Percentiles rank a stretch among this genome's conserved stretches.
phyloP scores from a whole-genome alignment of 768 basidiomycete species.

The Lyophyllum shimeji region DNA sequence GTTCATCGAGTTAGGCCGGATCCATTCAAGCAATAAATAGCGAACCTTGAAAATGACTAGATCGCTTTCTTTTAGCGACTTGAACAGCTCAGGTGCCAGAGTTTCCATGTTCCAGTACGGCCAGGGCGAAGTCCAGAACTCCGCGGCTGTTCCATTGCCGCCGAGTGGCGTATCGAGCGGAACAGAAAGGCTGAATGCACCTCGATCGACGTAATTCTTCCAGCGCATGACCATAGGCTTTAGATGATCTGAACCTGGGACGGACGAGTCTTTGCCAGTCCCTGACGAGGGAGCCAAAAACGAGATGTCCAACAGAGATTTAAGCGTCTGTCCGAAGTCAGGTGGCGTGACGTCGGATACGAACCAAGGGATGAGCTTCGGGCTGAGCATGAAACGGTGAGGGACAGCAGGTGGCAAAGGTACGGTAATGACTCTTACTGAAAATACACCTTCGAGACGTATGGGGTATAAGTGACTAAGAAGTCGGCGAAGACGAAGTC shows the following conservation, averaged over 20 bases:
- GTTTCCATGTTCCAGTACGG: slow-evolving; percentile 76
- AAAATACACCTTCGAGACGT: slow-evolving; percentile 80
- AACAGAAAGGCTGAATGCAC: slow-evolving; percentile 73
- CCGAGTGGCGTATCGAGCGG: slow-evolving; percentile 59
- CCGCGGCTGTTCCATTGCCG: slow-evolving; percentile 23
- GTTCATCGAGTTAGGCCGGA: background rate
- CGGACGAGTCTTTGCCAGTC: slow-evolving; percentile 13
- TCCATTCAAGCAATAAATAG: background rate
- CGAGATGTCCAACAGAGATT: slow-evolving; percentile 55
- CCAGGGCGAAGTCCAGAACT: slow-evolving; percentile 74
- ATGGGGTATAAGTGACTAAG: slow-evolving; percentile 84
- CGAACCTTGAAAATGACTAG: slow-evolving; percentile 85
- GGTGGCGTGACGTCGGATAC: slow-evolving; percentile 91
- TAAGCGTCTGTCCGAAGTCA: slow-evolving; percentile 70
- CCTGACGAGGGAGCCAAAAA: slow-evolving; percentile 51
- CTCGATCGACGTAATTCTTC: slow-evolving; percentile 66
- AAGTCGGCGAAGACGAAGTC: slow-evolving; percentile 94
- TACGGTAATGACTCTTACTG: slow-evolving; percentile 56
- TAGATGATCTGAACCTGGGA: slow-evolving; percentile 39
- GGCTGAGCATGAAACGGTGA: slow-evolving; percentile 43
- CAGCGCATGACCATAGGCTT: slow-evolving; percentile 66
- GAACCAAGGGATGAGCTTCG: slow-evolving; percentile 96
- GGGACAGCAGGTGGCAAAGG: background rate
- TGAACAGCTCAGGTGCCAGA: slow-evolving; percentile 51
- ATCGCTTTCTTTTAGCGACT: slow-evolving; percentile 49